A percentile compares a stretch with the other conserved stretches of the same genome.
These are phyloP conservation scores for Rosa lucieae DNA, from an alignment of 306 rosid species.

Conservation along the genomic window DNA sequence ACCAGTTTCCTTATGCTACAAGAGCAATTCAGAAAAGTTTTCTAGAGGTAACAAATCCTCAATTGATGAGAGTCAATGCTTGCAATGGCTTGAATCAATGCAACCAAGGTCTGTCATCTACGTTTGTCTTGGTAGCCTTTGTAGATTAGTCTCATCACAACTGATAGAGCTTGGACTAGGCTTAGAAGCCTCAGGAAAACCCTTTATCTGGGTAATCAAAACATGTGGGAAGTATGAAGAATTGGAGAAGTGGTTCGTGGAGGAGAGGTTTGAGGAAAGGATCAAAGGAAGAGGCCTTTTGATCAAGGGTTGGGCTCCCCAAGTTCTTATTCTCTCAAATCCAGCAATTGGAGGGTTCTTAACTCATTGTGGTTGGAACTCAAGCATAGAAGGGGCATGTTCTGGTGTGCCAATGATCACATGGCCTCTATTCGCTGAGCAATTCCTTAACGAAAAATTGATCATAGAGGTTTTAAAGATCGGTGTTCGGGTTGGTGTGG, in stretches of 20 bases:
- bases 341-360: constrained; percentile 60
- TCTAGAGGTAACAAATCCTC: constrained; percentile 72
- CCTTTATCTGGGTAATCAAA: constrained; percentile 78
- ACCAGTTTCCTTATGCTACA: constrained; percentile 63
- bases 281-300: constrained; percentile 59
- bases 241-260: constrained; percentile 57
- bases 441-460: constrained; percentile 65
- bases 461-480: constrained; percentile 52
- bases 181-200: constrained; percentile 57
- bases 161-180: constrained; percentile 63
- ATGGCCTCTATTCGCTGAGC: constrained; percentile 79
- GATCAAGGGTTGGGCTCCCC: constrained; percentile 84
- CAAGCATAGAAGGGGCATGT: constrained; percentile 54
- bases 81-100: constrained; percentile 65
- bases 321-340: constrained; percentile 56
- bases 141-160: constrained; percentile 61
- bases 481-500: constrained; percentile 68
- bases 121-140: constrained; percentile 75
- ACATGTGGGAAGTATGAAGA: constrained; percentile 34
- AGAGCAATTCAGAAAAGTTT: constrained; percentile 49
- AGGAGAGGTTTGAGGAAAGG: constrained; percentile 59
- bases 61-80: constrained; percentile 44
- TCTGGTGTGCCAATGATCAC: constrained; percentile 71
- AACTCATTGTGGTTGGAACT: constrained; percentile 86
- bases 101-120: constrained; percentile 63